These are phyloP conservation scores for Holtermannia corniformis DNA, from an alignment of 768 basidiomycete species.

Conservation along the genomic window DNA sequence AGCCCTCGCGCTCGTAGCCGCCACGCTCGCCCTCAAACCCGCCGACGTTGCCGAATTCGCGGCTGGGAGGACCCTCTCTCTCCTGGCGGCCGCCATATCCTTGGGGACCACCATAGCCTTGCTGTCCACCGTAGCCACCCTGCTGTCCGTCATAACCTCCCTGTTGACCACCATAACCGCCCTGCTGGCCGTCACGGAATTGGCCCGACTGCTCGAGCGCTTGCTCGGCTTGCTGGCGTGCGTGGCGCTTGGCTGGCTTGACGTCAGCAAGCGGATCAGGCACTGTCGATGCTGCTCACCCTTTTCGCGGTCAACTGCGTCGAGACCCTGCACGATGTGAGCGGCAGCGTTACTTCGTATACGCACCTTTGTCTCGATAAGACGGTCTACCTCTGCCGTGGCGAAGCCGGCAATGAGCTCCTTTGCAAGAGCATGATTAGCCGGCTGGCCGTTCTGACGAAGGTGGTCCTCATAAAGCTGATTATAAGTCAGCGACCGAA, in stretches of 20 bases:
- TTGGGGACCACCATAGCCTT: neutral
- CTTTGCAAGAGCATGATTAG: slow-evolving; percentile 19
- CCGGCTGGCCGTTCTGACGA: slow-evolving; percentile 29
- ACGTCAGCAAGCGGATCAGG: slow-evolving; percentile 1
- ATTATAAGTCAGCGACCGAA: neutral
- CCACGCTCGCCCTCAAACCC: slow-evolving; percentile 1
- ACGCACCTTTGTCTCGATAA: slow-evolving; percentile 37
- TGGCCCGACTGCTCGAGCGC: neutral
- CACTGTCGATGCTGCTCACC: slow-evolving; percentile 8
- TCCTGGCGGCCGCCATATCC: slow-evolving; percentile 4
- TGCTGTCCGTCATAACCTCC: neutral
- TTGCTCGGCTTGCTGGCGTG: neutral
- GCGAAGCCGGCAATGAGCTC: slow-evolving; percentile 39
- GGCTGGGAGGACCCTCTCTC: too few relatives aligned
- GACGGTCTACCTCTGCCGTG: slow-evolving; percentile 39
- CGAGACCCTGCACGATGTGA: slow-evolving; percentile 1
- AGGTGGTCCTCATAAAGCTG: neutral
- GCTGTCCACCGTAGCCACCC: neutral
- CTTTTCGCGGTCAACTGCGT: slow-evolving; percentile 12
- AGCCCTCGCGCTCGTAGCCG: slow-evolving; percentile 3
- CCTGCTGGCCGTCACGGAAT: neutral
- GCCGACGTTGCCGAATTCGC: slow-evolving; percentile 3
- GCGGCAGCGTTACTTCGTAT: neutral
- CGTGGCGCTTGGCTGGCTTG: too few relatives aligned
- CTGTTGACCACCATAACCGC: neutral